These are phyloP conservation scores for Fistulinella prunicolor DNA, from an alignment of 768 basidiomycete species.

Conservation along the genomic window DNA sequence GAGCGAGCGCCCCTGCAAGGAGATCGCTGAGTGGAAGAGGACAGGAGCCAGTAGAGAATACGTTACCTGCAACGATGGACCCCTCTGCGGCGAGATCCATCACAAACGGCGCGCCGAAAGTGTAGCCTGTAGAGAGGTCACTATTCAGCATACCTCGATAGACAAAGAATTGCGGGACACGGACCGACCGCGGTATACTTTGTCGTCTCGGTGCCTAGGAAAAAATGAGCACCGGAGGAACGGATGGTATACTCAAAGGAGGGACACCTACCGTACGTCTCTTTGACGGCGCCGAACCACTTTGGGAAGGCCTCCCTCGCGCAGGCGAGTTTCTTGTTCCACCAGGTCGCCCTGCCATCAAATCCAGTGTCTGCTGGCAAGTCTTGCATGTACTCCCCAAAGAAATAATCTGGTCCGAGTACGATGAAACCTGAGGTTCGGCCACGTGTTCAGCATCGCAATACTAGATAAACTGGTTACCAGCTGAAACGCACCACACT, in stretches of 20 bases:
- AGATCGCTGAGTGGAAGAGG: not conserved
- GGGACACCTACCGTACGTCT: conserved; percentile 41
- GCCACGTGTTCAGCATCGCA: no score
- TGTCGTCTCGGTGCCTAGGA: conserved; percentile 29
- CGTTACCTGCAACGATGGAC: conserved; percentile 43
- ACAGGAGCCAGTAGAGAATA: no score
- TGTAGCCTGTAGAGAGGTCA: conserved; percentile 41
- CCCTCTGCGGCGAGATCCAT: conserved; percentile 44
- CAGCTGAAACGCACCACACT: conserved; percentile 44
- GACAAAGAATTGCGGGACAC: conserved; percentile 5
- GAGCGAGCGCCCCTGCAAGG: conserved; percentile 45
- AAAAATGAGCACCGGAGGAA: not conserved
- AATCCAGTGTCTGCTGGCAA: conserved; percentile 33
- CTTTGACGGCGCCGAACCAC: conserved; percentile 52
- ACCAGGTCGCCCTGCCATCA: conserved; percentile 32
- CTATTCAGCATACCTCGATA: not conserved
- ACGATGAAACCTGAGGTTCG: conserved; percentile 48
- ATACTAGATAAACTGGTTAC: no score
- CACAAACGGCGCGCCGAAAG: conserved; percentile 51
- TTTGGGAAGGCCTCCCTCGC: conserved; percentile 41
- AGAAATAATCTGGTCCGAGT: conserved; percentile 59
- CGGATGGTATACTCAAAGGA: not conserved
- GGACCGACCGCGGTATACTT: conserved; percentile 44
- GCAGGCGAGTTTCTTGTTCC: conserved; percentile 33
- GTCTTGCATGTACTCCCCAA: conserved; percentile 42